phyloP scores from a whole-genome alignment of 163 green algal genomes.

The Trebouxia gelatinosa region DNA sequence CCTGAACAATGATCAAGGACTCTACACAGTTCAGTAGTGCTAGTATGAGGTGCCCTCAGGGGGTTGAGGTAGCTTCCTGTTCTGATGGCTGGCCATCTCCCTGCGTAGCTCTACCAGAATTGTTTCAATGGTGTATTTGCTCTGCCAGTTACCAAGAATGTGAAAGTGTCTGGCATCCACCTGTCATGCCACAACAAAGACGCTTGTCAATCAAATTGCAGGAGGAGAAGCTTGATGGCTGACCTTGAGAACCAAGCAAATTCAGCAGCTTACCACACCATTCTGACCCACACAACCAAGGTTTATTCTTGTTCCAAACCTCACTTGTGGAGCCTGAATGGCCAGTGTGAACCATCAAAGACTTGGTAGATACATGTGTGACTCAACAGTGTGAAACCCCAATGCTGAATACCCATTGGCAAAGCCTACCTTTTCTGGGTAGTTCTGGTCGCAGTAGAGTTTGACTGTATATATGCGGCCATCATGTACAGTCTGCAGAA shows the following conservation, averaged over 20 bases:
- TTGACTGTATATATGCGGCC: conserved; percentile 89
- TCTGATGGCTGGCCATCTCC: conserved; percentile 58
- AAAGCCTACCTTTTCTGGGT: conserved; percentile 69
- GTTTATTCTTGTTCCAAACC: conserved; percentile 85
- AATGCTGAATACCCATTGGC: too few species aligned
- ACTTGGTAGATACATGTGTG: too few species aligned
- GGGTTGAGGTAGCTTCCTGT: conserved; percentile 90
- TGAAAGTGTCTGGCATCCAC: conserved; percentile 75
- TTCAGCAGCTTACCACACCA: conserved; percentile 56
- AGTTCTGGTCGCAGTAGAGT: conserved; percentile 82
- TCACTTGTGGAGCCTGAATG: conserved; percentile 60
- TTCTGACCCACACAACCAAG: conserved; percentile 77
- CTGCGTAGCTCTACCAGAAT: conserved; percentile 38
- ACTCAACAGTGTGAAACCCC: too few species aligned
- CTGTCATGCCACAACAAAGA: conserved; percentile 33
- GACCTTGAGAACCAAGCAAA: too few species aligned
- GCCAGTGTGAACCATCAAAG: too few species aligned
- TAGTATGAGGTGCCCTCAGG: conserved; percentile 79
- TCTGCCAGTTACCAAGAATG: conserved; percentile 80
- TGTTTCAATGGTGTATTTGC: conserved; percentile 87
- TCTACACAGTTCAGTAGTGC: neutral
- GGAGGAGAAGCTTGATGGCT: too few species aligned
- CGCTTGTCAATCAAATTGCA: neutral
- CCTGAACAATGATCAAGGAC: too few species aligned
- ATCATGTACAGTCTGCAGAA: conserved; percentile 81